These are phyloP conservation scores for Potentilla sterilis DNA, from an alignment of 306 rosid species.

Conservation along the genomic window DNA sequence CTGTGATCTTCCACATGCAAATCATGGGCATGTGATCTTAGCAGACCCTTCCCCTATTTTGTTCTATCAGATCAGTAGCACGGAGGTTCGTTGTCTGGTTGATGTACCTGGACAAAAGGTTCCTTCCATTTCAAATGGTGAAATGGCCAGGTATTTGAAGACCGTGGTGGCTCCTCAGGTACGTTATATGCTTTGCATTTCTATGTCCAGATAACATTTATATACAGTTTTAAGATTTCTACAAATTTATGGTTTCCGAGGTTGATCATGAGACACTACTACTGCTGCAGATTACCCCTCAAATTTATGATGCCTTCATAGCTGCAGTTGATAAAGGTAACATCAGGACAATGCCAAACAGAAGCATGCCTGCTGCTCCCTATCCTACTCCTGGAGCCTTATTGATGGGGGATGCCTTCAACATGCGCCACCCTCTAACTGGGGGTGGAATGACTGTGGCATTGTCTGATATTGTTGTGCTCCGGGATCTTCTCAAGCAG, in stretches of 20 bases:
- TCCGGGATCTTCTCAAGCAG: conserved; percentile 83
- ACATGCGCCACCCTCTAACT: conserved; percentile 96
- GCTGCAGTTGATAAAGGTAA: conserved; percentile 81
- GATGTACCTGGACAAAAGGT: conserved; percentile 95
- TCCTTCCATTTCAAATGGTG: conserved; percentile 91
- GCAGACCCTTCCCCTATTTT: conserved; percentile 95
- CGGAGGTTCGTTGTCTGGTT: conserved; percentile 92
- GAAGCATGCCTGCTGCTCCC: conserved; percentile 98
- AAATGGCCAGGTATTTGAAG: conserved; percentile 85
- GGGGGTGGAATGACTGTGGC: conserved; percentile 99
- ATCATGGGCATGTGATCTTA: conserved; percentile 82
- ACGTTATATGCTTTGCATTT: not conserved
- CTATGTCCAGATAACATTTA: not conserved
- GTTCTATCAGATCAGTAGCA: conserved; percentile 86
- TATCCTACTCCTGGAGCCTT: conserved; percentile 90
- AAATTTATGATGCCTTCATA: conserved; percentile 64
- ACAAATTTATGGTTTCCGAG: not conserved
- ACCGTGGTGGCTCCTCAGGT: conserved; percentile 88
- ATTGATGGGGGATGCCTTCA: conserved; percentile 95
- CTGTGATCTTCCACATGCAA: conserved; percentile 86
- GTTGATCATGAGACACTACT: conserved; percentile 28
- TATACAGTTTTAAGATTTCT: not conserved
- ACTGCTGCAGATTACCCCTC: conserved; percentile 63
- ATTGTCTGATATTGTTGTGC: conserved; percentile 81
- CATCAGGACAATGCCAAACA: conserved; percentile 90